Base-by-base conservation (phyloP, 2,329 filamentous ascomycete genomes). In the Chaetomium sp. region DNA sequence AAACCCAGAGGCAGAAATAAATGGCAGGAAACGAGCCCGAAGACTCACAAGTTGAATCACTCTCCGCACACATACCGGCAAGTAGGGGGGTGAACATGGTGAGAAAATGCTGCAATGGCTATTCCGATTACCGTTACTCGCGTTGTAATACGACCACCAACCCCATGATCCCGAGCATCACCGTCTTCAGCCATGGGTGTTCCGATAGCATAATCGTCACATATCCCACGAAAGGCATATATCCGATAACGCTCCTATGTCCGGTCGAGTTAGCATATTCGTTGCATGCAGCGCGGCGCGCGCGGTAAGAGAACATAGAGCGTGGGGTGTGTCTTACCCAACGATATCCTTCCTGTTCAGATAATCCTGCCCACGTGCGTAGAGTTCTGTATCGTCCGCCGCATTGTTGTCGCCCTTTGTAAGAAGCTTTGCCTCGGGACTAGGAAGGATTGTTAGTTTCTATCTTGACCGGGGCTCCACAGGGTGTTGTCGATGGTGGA, bases 341-440 rank as follows among this genome's bases (percentile, higher is more conserved):
- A 99, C 89, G 54, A 99, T 91, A 68, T 97, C 92, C 68, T 87
- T 81, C 57, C 94, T 82, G 69, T 88, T 85, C 46, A 99, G 79
- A 70, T 89, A 95, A 68, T 89, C 88, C 73, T 99, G 92, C 14
- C 88, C 89, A 41, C 78, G 77, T 2, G 94, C 91, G 70, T 96
- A 96, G 10, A 77, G 80, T 69, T 96, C 91, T 12, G 90, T 95
- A 70, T 99, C 94, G 71, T 97, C 92, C 43, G 89, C 88, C 6
- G 84, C 73, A 70, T 99, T 99, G 78, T 97, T 99, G 74, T 99
- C 94, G 63, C 94, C 94, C 74, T 99, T 99, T 37, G 94, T 99
- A 55, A 99, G 81, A 19, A 99, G 82, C 68, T 89, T 77, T n/a
- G 82, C 81, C 50, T 77, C 71, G 7, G 76, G 72, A 32, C 80